Evolutionary conservation across 176 grass and related monocot genomes (phyloP), one percentile per base, ranked within the genome.

Genomic region (Oryza australiensis): DNA sequence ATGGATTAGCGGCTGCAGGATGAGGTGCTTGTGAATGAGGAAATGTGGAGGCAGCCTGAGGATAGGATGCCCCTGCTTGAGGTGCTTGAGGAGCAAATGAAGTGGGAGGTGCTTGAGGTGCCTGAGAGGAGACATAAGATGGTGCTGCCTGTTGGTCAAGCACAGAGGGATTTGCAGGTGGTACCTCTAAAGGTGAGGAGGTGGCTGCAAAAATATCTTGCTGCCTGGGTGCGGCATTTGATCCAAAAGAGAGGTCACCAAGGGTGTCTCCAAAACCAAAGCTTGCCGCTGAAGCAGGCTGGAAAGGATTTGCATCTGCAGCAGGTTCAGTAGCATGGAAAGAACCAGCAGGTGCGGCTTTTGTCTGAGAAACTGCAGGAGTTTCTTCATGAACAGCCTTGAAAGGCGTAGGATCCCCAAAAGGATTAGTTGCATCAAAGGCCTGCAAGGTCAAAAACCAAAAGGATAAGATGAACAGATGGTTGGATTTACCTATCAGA

Each of bases 191-290:
- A 78, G 41, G 68, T 3, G 89, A 71, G 71, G 79, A 82, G 18
- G 72, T 22, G 62, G 30, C 76, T 74, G 66, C 70, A 92, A 93
- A 92, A 37, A 70, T 78, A 74, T 86, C 85, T 75, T 93, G 91
- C 55, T 85, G 88, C 69, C 55, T 42, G 5, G 68, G n/a, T 68
- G 66, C 72, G 41, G 37, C 26, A 32, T 66, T 88, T 45, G 90
- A 66, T 67, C 59, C 80, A 87, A 86, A 99, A 78, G 70, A 85
- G 46, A 85, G 76, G 82, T 86, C 96, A 8, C 91, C 91, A 69
- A 99, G 86, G 55, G 93, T 76, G 62, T 93, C 89, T 34, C 86
- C 93, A 83, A 99, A 99, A 84, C 87, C 88, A 80, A 95, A 95
- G 82, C 62, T 90, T 35, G 89, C 68, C 0, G 80, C 46, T 77